Conservation (phyloP, 352 stramenopile species). For the Pythium scleroteichum region DNA sequence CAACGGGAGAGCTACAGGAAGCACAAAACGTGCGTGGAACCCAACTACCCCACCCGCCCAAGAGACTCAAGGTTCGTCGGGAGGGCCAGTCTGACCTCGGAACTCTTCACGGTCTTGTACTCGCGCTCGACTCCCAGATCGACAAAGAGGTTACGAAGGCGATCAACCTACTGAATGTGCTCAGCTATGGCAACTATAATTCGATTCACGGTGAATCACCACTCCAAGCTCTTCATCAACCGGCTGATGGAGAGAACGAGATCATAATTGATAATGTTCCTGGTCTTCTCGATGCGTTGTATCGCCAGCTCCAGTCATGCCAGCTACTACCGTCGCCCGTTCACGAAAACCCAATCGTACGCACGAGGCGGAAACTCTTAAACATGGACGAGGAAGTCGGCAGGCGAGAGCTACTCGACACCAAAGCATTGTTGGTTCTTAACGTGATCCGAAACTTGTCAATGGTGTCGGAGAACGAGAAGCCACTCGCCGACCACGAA, state of each 20-base stretch:
- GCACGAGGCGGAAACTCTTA: conserved; percentile 38
- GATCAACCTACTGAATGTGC: conserved; percentile 69
- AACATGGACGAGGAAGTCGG: conserved; percentile 44
- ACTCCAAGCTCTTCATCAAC: conserved; percentile 10
- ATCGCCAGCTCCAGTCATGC: conserved; percentile 62
- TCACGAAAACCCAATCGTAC: not conserved
- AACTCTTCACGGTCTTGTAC: conserved; percentile 65
- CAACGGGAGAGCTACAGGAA: conserved; percentile 61
- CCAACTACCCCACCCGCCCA: conserved; percentile 55
- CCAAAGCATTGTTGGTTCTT: conserved; percentile 53
- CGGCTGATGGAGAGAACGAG: conserved; percentile 60
- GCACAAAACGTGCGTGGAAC: conserved; percentile 65
- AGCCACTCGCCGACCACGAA: conserved; percentile 62
- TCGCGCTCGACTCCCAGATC: conserved; percentile 69
- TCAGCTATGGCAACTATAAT: conserved; percentile 61
- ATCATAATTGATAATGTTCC: conserved; percentile 69
- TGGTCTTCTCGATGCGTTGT: conserved; percentile 71
- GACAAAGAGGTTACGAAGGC: conserved; percentile 54
- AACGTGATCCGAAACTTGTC: conserved; percentile 82
- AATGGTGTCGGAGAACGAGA: conserved; percentile 72
- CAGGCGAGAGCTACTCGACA: conserved; percentile 57
- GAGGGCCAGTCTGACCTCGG: conserved; percentile 50
- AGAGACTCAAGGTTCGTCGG: conserved; percentile 67
- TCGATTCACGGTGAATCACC: conserved; percentile 26
- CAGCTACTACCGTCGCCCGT: conserved; percentile 44